Base-by-base conservation (phyloP, 129 eudicot species). In the Cynara cardunculus region DNA sequence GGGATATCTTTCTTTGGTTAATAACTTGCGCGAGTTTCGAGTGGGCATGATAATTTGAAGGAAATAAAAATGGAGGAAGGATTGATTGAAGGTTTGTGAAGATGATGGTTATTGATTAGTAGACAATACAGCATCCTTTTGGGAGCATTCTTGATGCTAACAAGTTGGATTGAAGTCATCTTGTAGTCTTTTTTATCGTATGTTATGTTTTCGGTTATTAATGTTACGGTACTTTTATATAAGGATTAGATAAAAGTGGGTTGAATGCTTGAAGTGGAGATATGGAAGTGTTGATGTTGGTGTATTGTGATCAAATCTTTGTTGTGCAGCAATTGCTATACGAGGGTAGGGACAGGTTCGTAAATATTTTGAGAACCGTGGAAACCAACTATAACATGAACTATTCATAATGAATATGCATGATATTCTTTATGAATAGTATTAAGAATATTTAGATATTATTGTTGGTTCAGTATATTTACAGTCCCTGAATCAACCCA, bases 21-120 rank as follows among this genome's bases (percentile, higher is more conserved):
- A 49, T 62, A 24, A 70, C 27, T 82, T 76, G 86, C n/a, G 78
- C 71, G 82, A 82, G 73, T 76, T n/a, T n/a, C n/a, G 82, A 44
- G 34, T 46, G 44, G 53, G 64, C 44, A 5, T 69, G n/a, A 6
- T 46, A 35, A n/a, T 76, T 1, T 82, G 81, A 82, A 82, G 65
- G 71, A 30, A 82, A 76, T 76, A 19, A 26, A 81, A 80, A 25
- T 65, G 79, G 56, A 49, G 35, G 77, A 11, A 13, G 39, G 9
- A 34, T 34, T 34, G 27, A n/a, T 59, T 35, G 67, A 82, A 82
- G 85, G 81, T 70, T 53, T 82, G 68, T 71, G 66, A 30, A 82
- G 78, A 34, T 34, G 81, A 25, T 75, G 61, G 8, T 22, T 24
- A 9, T 7, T 62, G 8, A 19, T 19, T 25, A 18, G 25, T 75